phyloP scores from a whole-genome alignment of 495 filamentous ascomycete species.

The Penicillium bialowiezense region DNA sequence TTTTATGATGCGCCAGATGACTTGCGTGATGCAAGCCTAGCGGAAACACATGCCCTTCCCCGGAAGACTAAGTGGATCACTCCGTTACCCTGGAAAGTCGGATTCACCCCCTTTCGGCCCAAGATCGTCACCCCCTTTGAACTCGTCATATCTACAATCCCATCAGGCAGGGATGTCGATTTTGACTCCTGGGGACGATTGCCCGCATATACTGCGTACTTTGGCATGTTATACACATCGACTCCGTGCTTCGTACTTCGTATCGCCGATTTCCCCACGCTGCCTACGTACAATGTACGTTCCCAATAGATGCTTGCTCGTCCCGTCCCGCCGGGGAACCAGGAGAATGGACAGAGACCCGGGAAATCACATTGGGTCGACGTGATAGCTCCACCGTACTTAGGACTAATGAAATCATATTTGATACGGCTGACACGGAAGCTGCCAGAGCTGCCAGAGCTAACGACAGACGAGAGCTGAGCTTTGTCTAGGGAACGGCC shows the following conservation, averaged over 20 bases:
- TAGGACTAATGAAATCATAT: neutral
- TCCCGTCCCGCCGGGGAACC: slow-evolving; percentile 16
- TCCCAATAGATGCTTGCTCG: slow-evolving; percentile 6
- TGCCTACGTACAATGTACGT: too few species aligned
- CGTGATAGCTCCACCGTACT: neutral
- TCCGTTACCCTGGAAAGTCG: slow-evolving; percentile 9
- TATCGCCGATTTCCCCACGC: slow-evolving; percentile 3
- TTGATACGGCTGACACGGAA: neutral
- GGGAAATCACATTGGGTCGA: slow-evolving; percentile 3
- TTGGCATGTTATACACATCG: neutral
- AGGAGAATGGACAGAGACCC: neutral
- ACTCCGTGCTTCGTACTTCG: neutral
- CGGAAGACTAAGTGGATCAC: slow-evolving; percentile 12
- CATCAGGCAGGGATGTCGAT: neutral
- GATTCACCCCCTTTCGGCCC: neutral
- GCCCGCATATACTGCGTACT: neutral
- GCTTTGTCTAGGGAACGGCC: slow-evolving; percentile 11
- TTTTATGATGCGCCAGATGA: slow-evolving; percentile 3
- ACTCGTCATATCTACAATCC: neutral
- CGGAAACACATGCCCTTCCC: neutral
- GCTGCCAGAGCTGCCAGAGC: neutral
- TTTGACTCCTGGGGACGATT: neutral
- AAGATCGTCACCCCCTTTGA: neutral
- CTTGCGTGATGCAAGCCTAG: slow-evolving; percentile 7
- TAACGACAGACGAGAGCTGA: neutral